Conservation (phyloP, 108 stramenopile species). For the Bacterosira constricta region DNA sequence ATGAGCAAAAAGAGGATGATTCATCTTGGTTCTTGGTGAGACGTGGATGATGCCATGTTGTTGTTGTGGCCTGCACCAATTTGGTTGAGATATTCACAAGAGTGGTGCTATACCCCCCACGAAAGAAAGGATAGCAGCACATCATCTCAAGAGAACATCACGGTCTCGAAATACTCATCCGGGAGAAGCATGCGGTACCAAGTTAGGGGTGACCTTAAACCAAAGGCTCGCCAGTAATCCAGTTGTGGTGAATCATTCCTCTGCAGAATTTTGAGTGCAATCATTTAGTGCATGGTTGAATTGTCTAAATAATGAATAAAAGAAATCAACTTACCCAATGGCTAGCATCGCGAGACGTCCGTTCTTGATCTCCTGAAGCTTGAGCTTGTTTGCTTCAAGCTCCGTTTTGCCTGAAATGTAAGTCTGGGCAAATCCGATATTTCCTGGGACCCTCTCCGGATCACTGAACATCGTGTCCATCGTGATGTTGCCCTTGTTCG, state of each 20-base stretch:
- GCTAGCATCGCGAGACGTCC: constrained; percentile 90
- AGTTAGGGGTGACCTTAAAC: too few species aligned
- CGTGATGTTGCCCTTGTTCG: constrained; percentile 90
- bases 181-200: too few species aligned
- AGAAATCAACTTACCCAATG: constrained; percentile 53
- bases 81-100: too few species aligned
- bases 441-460: constrained; percentile 74
- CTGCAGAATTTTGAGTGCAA: constrained; percentile 13
- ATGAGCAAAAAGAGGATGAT: too few species aligned
- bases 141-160: too few species aligned
- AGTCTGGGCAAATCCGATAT: constrained; percentile 84
- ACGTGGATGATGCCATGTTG: too few species aligned
- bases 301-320: background rate
- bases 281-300: background rate
- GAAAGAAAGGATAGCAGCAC: too few species aligned
- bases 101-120: too few species aligned
- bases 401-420: constrained; percentile 64
- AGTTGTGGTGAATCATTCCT: constrained; percentile 94
- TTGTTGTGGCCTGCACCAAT: too few species aligned
- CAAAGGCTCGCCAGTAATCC: constrained; percentile 82
- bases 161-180: too few species aligned
- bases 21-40: too few species aligned
- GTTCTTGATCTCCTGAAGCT: constrained; percentile 89
- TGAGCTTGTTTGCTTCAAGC: constrained; percentile 66
- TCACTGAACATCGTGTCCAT: constrained; percentile 89